phyloP scores from a whole-genome alignment of 306 rosid genomes.

The Ormosia semicastrata region DNA sequence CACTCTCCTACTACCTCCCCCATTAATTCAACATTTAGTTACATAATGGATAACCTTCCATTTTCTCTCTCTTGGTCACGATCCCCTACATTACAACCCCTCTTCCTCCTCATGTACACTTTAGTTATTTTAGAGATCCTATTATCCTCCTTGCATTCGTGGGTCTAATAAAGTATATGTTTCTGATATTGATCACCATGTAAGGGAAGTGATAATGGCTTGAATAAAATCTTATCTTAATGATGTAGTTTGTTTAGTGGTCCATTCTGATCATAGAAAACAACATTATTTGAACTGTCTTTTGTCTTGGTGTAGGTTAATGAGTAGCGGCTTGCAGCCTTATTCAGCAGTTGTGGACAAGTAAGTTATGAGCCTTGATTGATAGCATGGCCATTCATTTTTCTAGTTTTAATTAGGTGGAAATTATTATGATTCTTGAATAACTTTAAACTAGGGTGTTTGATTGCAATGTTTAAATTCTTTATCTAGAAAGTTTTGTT shows the following conservation, averaged over 20 bases:
- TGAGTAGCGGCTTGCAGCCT: slow-evolving; percentile 96
- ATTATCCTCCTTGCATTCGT: too few species aligned
- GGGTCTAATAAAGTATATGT: too few species aligned
- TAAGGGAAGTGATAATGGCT: slow-evolving; percentile 35
- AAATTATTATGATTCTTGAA: background rate
- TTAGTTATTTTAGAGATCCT: too few species aligned
- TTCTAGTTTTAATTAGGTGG: background rate
- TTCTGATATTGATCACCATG: slow-evolving; percentile 96
- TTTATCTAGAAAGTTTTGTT: background rate
- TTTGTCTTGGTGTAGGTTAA: slow-evolving; percentile 63
- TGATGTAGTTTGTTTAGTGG: background rate
- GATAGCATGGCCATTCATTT: background rate
- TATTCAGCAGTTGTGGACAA: slow-evolving; percentile 85
- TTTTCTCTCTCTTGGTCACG: too few species aligned
- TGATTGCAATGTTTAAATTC: background rate
- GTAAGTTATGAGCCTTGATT: slow-evolving; percentile 50
- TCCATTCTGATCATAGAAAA: slow-evolving; percentile 12
- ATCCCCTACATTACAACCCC: too few species aligned
- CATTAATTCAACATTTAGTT: too few species aligned
- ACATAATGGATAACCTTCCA: too few species aligned
- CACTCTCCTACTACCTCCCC: too few species aligned
- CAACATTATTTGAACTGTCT: slow-evolving; percentile 12
- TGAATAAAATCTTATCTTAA: background rate
- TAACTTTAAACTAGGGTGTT: background rate
- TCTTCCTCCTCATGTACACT: too few species aligned